phyloP scores from a whole-genome alignment of 148 eudicot genomes.

The Hydrangea macrophylla region DNA sequence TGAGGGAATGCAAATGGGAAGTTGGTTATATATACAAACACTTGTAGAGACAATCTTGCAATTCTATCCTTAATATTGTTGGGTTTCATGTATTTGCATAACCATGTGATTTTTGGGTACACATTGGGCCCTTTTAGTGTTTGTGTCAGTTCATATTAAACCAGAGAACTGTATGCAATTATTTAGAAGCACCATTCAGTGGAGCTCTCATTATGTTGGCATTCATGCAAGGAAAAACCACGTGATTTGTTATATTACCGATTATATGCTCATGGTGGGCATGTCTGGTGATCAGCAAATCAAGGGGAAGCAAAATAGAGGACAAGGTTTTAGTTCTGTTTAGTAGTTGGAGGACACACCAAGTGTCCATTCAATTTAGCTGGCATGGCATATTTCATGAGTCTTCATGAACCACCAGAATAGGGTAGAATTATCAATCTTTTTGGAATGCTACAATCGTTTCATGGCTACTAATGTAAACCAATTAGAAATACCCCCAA shows the following conservation, averaged over 20 bases:
- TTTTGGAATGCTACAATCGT: no score
- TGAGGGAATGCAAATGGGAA: slow-evolving; percentile 1
- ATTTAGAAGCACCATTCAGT: no score
- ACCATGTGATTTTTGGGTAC: slow-evolving; percentile 7
- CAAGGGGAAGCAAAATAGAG: not conserved
- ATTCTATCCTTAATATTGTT: not conserved
- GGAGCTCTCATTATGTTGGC: no score
- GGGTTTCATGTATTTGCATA: not conserved
- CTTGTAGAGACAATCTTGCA: not conserved
- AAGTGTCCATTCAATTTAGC: not conserved
- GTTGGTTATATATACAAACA: not conserved
- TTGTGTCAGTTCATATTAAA: not conserved
- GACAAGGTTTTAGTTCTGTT: not conserved
- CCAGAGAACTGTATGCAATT: not conserved
- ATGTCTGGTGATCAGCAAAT: not conserved
- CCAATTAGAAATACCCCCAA: no score
- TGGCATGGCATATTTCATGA: not conserved
- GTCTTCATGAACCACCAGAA: not conserved
- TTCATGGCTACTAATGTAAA: no score
- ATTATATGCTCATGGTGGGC: no score
- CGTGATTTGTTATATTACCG: not conserved
- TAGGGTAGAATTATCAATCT: no score
- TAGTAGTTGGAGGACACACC: not conserved
- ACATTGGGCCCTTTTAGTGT: not conserved
- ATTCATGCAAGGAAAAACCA: no score